Conservation (phyloP, 192 early-diverging fungal species). For the Rhizoclosmatium globosum region DNA sequence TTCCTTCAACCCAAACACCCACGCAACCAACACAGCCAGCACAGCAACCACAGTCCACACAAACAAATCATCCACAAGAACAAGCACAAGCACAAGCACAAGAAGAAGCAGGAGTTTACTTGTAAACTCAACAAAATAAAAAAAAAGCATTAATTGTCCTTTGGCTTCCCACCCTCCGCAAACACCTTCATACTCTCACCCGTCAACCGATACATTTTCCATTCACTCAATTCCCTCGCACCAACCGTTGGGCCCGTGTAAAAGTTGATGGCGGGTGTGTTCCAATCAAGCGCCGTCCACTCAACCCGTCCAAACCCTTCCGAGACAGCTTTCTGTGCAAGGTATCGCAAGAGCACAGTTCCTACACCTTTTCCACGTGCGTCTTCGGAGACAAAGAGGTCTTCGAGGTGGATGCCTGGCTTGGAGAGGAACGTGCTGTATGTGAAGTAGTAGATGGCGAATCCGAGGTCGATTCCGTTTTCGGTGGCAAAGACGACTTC, state of each 20-base stretch:
- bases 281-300: conserved; percentile 88
- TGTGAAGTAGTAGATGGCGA: conserved; percentile 89
- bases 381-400: conserved; percentile 75
- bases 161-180: conserved; percentile 1
- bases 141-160: background rate
- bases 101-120: conserved; percentile 15
- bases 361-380: conserved; percentile 76
- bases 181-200: conserved; percentile 34
- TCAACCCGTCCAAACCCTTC: conserved; percentile 79
- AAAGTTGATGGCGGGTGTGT: conserved; percentile 80
- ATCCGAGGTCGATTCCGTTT: conserved; percentile 63
- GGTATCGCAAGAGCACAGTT: conserved; percentile 67
- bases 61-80: background rate
- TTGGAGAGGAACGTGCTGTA: conserved; percentile 73
- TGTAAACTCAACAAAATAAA: background rate
- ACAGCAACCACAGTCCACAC: background rate
- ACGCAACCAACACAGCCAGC: background rate
- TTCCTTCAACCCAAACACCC: background rate
- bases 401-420: conserved; percentile 88
- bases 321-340: conserved; percentile 71
- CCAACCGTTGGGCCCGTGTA: conserved; percentile 69
- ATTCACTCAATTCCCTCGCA: conserved; percentile 74
- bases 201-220: conserved; percentile 75
- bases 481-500: conserved; percentile 73
- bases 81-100: background rate